phyloP scores from a whole-genome alignment of 768 basidiomycete genomes.

The Mrakia gelida region DNA sequence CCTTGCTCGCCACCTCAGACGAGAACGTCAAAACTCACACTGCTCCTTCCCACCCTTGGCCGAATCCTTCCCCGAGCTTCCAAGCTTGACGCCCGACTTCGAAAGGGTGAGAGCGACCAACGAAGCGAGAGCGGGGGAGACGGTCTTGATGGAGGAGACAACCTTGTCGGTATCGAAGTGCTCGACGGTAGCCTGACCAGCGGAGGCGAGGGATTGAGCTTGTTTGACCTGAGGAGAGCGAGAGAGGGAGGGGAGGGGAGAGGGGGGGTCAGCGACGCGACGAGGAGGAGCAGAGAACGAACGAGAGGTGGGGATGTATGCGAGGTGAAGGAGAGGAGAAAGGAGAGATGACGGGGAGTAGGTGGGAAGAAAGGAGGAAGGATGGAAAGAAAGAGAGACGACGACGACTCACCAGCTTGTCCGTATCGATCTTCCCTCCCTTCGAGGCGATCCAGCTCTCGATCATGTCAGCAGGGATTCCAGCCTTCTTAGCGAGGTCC shows the following conservation, averaged over 20 bases:
- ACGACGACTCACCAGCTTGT: constrained; percentile 20
- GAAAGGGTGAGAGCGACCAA: constrained; percentile 15
- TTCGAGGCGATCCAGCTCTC: constrained; percentile 41
- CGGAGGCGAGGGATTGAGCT: constrained; percentile 4
- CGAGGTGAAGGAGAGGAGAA: neutral
- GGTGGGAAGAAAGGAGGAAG: too few relatives aligned
- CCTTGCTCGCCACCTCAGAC: too few relatives aligned
- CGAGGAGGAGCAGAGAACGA: neutral
- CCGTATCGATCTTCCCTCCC: constrained; percentile 42
- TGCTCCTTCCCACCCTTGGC: constrained; percentile 28
- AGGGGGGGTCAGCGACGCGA: too few relatives aligned
- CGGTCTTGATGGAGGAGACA: constrained; percentile 22
- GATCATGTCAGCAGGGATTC: constrained; percentile 41
- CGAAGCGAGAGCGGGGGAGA: constrained; percentile 24
- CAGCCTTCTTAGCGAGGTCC: constrained; percentile 42
- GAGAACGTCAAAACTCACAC: neutral
- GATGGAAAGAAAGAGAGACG: neutral
- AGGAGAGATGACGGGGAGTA: neutral
- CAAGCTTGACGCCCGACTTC: constrained; percentile 21
- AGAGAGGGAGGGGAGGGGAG: neutral
- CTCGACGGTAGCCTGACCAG: constrained; percentile 4
- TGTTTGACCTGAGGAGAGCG: constrained; percentile 5
- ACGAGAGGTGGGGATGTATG: neutral
- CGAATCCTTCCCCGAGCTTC: constrained; percentile 12
- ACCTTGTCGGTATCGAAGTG: constrained; percentile 29